phyloP scores from a whole-genome alignment of 2,329 filamentous ascomycete species.

The Aspergillus costaricaensis region DNA sequence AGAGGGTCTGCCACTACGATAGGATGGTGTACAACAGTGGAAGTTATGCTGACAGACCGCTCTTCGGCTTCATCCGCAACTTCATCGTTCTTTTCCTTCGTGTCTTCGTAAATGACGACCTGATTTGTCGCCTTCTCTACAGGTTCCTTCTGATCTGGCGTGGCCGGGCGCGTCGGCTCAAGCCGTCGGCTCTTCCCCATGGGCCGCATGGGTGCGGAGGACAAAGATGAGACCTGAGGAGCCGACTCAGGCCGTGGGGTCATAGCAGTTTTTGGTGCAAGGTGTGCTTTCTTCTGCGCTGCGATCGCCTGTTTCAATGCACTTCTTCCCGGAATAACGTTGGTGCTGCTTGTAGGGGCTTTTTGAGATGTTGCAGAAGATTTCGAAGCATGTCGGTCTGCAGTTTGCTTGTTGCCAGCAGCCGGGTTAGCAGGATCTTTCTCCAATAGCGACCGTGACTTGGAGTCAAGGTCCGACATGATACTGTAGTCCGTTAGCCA shows the following conservation, averaged over 20 bases:
- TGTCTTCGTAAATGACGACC: too few species aligned
- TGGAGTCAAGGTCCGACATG: conserved; percentile 73
- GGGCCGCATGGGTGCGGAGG: conserved; percentile 61
- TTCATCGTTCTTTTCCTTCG: too few species aligned
- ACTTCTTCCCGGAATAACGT: conserved; percentile 35
- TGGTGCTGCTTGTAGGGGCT: conserved; percentile 20
- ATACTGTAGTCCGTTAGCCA: conserved; percentile 57
- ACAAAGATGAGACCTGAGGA: conserved; percentile 47
- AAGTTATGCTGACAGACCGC: background rate
- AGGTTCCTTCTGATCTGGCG: conserved; percentile 29
- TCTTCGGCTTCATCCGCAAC: background rate
- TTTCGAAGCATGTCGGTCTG: conserved; percentile 12
- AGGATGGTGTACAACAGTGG: background rate
- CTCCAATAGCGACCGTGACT: conserved; percentile 76
- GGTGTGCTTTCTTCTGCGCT: conserved; percentile 69
- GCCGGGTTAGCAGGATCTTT: conserved; percentile 77
- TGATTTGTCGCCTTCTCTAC: too few species aligned
- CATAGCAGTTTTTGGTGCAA: conserved; percentile 43
- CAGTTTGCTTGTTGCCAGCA: conserved; percentile 16
- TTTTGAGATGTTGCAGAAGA: conserved; percentile 21
- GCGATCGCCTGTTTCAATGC: conserved; percentile 81
- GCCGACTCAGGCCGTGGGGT: conserved; percentile 60
- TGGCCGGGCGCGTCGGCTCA: conserved; percentile 36
- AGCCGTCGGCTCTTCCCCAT: conserved; percentile 38
- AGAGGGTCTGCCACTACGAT: background rate